Base-by-base conservation (phyloP, 768 basidiomycete genomes). In the Podaxis rugospora region DNA sequence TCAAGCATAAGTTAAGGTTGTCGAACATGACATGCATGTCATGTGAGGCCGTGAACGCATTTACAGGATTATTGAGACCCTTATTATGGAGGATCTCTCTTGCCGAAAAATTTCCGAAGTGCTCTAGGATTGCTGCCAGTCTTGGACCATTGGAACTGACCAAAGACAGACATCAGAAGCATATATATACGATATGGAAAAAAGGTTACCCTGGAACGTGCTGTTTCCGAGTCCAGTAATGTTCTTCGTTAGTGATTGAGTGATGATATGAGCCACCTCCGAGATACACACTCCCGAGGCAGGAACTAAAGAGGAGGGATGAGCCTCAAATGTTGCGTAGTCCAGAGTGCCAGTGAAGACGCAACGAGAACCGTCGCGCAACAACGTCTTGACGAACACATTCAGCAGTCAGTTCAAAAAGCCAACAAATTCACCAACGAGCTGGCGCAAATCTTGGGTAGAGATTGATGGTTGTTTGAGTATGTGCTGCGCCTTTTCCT, bases 231-330 rank as follows among this genome's bases (percentile, higher is more conserved):
- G 28, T 9, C 61, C 56, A 14, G 27, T 32, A n/a, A 57, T 52
- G 36, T 57, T 39, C 9, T 27, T 7, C 14, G 55, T 40, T 13
- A 57, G 47, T 9, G 55, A 57, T 36, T 62, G 61, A 36, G 21
- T 57, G 18, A 62, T 62, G 40, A 62, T 52, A 57, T 40, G 61
- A 28, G 55, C 55, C 14, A 57, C 55, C 23, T 28, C 10, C 10
- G 39, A 14, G 39, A n/a, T 40, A 40, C 39, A 40, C 11, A 40
- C 32, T 32, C 32, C 32, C 32, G 9, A 32, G 32, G 32, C 32
- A 32, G 28, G 28, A 32, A 32, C 7, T 9, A 32, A 32, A 32
- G 32, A 32, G 9, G 32, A 32, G 9, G 32, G 13, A 27, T 47
- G 6, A 32, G 32, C 32, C 32, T 32, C 32, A 32, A 32, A 9